phyloP scores from a whole-genome alignment of 768 basidiomycete genomes.

The Aureoboletus auriporus region DNA sequence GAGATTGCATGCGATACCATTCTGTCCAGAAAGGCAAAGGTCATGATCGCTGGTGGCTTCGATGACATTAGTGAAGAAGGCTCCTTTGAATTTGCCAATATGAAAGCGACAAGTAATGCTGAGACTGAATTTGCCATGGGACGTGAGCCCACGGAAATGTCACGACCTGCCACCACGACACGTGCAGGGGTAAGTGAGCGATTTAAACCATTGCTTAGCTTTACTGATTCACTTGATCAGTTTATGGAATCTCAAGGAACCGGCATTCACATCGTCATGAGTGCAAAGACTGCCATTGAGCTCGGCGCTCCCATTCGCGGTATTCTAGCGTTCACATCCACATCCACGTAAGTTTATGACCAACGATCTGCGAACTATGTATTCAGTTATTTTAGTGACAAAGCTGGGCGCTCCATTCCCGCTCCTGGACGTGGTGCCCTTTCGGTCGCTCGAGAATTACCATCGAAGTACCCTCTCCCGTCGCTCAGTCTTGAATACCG shows the following conservation, averaged over 20 bases:
- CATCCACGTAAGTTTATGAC: slow-evolving; percentile 71
- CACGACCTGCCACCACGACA: slow-evolving; percentile 93
- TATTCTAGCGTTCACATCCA: slow-evolving; percentile 93
- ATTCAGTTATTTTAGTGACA: slow-evolving; percentile 59
- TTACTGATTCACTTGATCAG: slow-evolving; percentile 29
- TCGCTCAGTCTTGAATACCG: slow-evolving; percentile 87
- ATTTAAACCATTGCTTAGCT: not conserved
- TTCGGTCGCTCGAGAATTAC: slow-evolving; percentile 80
- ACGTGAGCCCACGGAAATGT: slow-evolving; percentile 98
- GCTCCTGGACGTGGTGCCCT: slow-evolving; percentile 95
- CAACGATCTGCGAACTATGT: not conserved
- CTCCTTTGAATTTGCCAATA: slow-evolving; percentile 98
- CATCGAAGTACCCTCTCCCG: slow-evolving; percentile 72
- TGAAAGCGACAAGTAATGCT: slow-evolving; percentile 98
- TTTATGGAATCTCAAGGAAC: slow-evolving; percentile 98
- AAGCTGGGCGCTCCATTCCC: slow-evolving; percentile 96
- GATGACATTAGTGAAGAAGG: slow-evolving; percentile 98
- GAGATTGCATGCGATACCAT: slow-evolving; percentile 98
- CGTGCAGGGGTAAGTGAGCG: slow-evolving; percentile 74
- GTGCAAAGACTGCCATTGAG: slow-evolving; percentile 90
- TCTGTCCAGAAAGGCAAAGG: slow-evolving; percentile 92
- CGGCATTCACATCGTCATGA: slow-evolving; percentile 97
- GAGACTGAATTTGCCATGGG: slow-evolving; percentile 99
- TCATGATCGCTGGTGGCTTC: slow-evolving; percentile 99
- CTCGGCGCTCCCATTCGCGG: slow-evolving; percentile 92